These are phyloP conservation scores for Aschersonia sp. DNA, from an alignment of 2,329 filamentous ascomycete genomes.

Conservation along the genomic window DNA sequence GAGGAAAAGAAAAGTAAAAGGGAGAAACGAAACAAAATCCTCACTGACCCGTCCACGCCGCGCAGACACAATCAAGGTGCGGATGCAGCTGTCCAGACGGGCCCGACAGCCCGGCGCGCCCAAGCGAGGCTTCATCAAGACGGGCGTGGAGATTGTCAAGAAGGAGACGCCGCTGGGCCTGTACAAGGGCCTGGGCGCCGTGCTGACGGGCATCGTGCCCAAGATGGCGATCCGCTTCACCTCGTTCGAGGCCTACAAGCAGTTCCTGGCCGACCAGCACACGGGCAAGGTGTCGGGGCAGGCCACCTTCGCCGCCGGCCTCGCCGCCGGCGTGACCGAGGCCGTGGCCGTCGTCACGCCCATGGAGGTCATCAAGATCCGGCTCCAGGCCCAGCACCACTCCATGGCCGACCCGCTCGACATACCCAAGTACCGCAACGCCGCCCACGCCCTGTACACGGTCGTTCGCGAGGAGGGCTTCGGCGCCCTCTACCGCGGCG, in stretches of 20 bases:
- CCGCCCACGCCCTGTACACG: slow-evolving; percentile 69
- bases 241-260: slow-evolving; percentile 92
- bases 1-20: background rate
- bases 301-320: slow-evolving; percentile 61
- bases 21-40: background rate
- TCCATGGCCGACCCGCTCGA: slow-evolving; percentile 94
- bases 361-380: slow-evolving; percentile 99
- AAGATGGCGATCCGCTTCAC: slow-evolving; percentile 99
- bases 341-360: slow-evolving; percentile 92
- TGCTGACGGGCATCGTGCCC: slow-evolving; percentile 88
- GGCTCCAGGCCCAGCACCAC: slow-evolving; percentile 94
- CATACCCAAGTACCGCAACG: slow-evolving; percentile 92
- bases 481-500: slow-evolving; percentile 80
- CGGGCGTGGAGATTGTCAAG: slow-evolving; percentile 72
- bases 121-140: slow-evolving; percentile 74
- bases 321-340: slow-evolving; percentile 88
- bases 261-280: slow-evolving; percentile 53
- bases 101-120: slow-evolving; percentile 71
- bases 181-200: slow-evolving; percentile 96
- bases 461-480: slow-evolving; percentile 84
- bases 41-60: background rate
- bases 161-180: slow-evolving; percentile 84
- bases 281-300: slow-evolving; percentile 55
- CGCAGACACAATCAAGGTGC: slow-evolving; percentile 90
- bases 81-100: slow-evolving; percentile 92